phyloP scores from a whole-genome alignment of 768 basidiomycete species.

The Lyophyllum decastes region DNA sequence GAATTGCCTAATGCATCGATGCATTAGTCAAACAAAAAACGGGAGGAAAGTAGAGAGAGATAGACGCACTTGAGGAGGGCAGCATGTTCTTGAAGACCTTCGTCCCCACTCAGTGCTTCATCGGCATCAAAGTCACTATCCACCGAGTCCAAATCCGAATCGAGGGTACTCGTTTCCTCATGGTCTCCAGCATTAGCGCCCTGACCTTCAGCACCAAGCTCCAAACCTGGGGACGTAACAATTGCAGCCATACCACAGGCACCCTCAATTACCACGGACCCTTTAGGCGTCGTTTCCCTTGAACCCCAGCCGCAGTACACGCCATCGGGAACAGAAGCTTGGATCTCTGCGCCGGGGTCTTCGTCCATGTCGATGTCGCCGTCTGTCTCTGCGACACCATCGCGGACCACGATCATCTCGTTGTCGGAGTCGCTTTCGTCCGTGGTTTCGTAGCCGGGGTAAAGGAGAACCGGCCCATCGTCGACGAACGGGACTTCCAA shows the following conservation, averaged over 20 bases:
- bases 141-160: slow-evolving; percentile 1
- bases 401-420: neutral
- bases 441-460: slow-evolving; percentile 9
- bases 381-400: too few species aligned
- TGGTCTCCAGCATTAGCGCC: neutral
- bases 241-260: neutral
- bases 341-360: slow-evolving; percentile 1
- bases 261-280: neutral
- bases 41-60: neutral
- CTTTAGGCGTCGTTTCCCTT: neutral
- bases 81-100: neutral
- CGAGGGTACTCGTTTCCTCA: neutral
- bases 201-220: neutral
- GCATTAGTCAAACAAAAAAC: neutral
- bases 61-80: neutral
- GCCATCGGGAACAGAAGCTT: slow-evolving; percentile 1
- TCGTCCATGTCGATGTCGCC: slow-evolving; percentile 2
- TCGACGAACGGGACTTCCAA: neutral
- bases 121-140: slow-evolving; percentile 11
- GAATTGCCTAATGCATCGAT: neutral
- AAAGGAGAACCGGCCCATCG: slow-evolving; percentile 5
- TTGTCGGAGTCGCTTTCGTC: slow-evolving; percentile 1
- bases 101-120: slow-evolving; percentile 10
- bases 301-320: neutral
- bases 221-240: neutral